Base-by-base conservation (phyloP, 2,329 filamentous ascomycete species). In the Fusarium tricinctum region DNA sequence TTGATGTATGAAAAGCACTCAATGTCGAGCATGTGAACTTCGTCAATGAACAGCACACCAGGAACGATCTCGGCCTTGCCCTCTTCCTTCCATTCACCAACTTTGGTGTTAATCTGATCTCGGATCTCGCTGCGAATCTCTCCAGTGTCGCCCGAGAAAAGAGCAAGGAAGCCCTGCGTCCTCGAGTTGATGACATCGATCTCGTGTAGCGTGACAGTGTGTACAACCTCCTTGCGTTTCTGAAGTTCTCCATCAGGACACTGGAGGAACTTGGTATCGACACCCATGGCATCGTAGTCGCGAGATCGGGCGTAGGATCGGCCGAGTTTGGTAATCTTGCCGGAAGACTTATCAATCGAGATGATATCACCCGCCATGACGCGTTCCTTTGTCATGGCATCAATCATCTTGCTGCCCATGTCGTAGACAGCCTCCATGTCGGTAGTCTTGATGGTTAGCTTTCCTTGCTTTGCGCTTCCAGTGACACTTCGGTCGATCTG, bases 341-440 rank as follows among this genome's bases (percentile, higher is more conserved):
- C 96, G 3, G 94, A 97, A 0, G 95, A 94, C 83, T 99, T 99
- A 85, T 99, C 96, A 74, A 99, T 98, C 58, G 93, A 97, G 75
- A 99, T 97, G 72, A 99, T 96, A 78, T 99, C 96, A 74, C 96
- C 96, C 6, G 96, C 96, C 91, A 98, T 97, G 70, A 99, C 93
- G 75, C 97, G 95, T 84, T 99, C 96, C 82, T 98, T 98, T 72
- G 94, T 97, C 94, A 99, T 97, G 70, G 94, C 94, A 78, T 99
- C 96, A 72, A 99, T 99, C 96, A 99, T 98, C 83, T 98, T 98
- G 72, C 92, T 95, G 70, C 96, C 96, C 94, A 99, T 97, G 76
- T 99, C 96, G 83, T 98, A 99, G 71, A 99, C 92, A 14, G 96
- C 97, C 82, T 99, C 96, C 96, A 99, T 99, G 80, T 99, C 96